Base-by-base conservation (phyloP, 1,284 basidiomycete genomes). In the Cryptococcus amylolentus region DNA sequence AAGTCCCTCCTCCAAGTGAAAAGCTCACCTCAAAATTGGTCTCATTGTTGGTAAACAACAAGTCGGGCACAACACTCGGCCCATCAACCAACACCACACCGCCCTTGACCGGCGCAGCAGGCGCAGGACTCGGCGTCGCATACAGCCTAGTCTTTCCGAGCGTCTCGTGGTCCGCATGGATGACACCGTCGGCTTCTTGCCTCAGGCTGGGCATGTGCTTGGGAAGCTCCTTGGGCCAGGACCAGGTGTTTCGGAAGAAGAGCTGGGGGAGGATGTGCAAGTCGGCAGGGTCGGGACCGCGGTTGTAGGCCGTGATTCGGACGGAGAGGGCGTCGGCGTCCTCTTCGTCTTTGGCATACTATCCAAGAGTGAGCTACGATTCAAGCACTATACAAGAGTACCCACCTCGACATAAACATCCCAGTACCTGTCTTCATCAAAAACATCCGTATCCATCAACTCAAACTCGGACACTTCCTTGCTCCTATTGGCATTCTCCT, bases 211-310 rank as follows among this genome's bases (percentile, higher is more conserved):
- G 92, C 59, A 72, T 72, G 80, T 87, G 88, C 5, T 84, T 81
- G 6, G 91, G 91, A 61, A 87, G 85, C 58, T 91, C 86, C 58
- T 85, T 80, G 26, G 86, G 83, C 95, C 95, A 98, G 5, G 91
- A 96, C 95, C 95, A 98, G 37, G 89, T 93, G 78, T 98, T 98
- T 35, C 90, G 86, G 81, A 98, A 98, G 87, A 90, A 96, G 52
- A 98, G 80, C 69, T 98, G 94, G 23, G 95, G 95, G 49, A 98
- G 82, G 66, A 98, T 84, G 77, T 98, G 95, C 54, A 98, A 81
- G 47, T 89, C 93, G n/a, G 95, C 93, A 3, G 91, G 83, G 61
- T 98, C 94, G 7, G 94, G 93, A 1, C 95, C 94, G 45, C 95
- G 87, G 77, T 98, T 98, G 80, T 98, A 98, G 6, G 88, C 83